phyloP scores from a whole-genome alignment of 306 rosid genomes.

The Cercis canadensis region DNA sequence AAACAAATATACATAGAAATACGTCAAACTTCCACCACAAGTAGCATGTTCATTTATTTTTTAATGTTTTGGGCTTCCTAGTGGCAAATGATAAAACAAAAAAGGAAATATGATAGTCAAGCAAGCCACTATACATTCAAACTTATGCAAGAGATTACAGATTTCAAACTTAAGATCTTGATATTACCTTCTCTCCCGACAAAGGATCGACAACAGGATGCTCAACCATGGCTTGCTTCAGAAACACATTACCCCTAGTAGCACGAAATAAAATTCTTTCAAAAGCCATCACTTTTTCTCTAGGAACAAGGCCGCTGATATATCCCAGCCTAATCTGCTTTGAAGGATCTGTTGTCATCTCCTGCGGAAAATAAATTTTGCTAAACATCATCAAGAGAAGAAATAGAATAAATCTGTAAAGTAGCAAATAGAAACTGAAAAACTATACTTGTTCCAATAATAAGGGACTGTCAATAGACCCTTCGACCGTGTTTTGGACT shows the following conservation, averaged over 20 bases:
- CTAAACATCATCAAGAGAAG: slow-evolving; percentile 27
- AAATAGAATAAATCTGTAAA: slow-evolving; percentile 20
- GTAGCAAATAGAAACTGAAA: slow-evolving; percentile 20
- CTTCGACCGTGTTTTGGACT: slow-evolving; percentile 54
- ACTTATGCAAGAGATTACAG: slow-evolving; percentile 21
- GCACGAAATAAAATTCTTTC: slow-evolving; percentile 83
- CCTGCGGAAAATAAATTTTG: slow-evolving; percentile 53
- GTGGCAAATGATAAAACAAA: slow-evolving; percentile 14
- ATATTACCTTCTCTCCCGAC: slow-evolving; percentile 80
- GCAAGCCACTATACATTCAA: slow-evolving; percentile 12
- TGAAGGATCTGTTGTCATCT: slow-evolving; percentile 48
- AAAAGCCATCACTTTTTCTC: slow-evolving; percentile 72
- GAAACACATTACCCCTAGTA: slow-evolving; percentile 84
- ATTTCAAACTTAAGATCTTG: slow-evolving; percentile 28
- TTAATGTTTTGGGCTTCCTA: background rate
- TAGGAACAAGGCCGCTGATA: slow-evolving; percentile 76
- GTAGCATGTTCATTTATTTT: slow-evolving; percentile 6
- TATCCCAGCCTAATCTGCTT: slow-evolving; percentile 80
- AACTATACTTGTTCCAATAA: slow-evolving; percentile 66
- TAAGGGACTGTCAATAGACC: slow-evolving; percentile 77
- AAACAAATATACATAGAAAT: background rate
- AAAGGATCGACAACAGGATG: slow-evolving; percentile 74
- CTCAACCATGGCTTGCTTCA: slow-evolving; percentile 68
- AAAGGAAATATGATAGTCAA: background rate
- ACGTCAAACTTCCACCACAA: background rate